Percentiles rank a stretch among this genome's conserved stretches.
phyloP scores from a whole-genome alignment of 2,329 filamentous ascomycete species.

The Albifimbria verrucaria region DNA sequence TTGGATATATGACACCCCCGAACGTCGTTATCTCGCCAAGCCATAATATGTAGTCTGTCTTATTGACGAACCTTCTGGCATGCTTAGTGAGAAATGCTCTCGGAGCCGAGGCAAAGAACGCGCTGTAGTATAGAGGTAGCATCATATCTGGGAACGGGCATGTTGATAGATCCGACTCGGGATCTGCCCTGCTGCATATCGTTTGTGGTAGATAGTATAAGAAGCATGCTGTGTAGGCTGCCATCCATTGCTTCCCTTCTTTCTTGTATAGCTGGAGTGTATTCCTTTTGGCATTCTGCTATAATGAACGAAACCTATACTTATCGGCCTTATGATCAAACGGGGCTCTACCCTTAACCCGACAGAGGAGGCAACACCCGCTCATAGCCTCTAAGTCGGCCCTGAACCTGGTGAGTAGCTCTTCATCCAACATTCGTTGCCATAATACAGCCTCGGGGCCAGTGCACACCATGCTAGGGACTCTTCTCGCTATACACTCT shows the following conservation, averaged over 20 bases:
- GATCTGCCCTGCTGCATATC: neutral
- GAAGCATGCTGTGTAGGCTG: neutral
- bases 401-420: neutral
- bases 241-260: neutral
- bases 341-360: neutral
- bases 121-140: neutral
- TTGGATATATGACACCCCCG: neutral
- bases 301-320: neutral
- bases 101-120: neutral
- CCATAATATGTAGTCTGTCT: neutral
- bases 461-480: neutral
- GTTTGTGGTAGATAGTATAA: conserved; percentile 1
- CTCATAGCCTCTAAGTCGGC: neutral
- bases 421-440: neutral
- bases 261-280: neutral
- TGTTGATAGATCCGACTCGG: neutral
- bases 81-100: neutral
- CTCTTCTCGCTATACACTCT: neutral
- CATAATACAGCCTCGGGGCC: neutral
- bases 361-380: neutral
- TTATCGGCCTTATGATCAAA: neutral
- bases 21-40: neutral
- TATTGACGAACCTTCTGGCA: neutral
- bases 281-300: neutral
- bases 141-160: neutral